Evolutionary conservation across 2,329 filamentous ascomycete species (phyloP), one percentile per base, ranked within the genome.

Genomic region (Calonectria leucothoes): DNA sequence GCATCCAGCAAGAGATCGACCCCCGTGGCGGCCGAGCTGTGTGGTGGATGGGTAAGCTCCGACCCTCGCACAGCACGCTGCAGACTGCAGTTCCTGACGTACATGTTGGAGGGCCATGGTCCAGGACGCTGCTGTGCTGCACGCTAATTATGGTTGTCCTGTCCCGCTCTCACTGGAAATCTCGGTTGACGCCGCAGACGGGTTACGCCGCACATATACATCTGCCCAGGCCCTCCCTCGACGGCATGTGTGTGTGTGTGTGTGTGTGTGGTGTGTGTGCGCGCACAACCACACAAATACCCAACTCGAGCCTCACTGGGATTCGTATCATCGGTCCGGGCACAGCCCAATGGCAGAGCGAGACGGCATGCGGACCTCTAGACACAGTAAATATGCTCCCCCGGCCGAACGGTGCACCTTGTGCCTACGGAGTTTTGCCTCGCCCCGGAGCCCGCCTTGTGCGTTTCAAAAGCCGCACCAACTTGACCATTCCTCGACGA

Each of bases 401-500:
- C 63, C 63, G 52, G 59, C n/a, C 29, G 33, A n/a, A 59, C 55
- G 39, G 55, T 59, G 55, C 55, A n/a, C 55, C 55, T 59, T 59
- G 33, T 37, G 59, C 35, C 37, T 51, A 59, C 31, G 65, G 66
- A 39, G 57, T 49, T 14, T 29, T 57, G 27, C 27, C 48, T 69
- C 49, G 15, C 31, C 27, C 48, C 45, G 42, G 39, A 64, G 57
- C 27, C 74, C 61, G 61, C 73, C 69, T 70, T 66, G 69, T 65
- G 71, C 65, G 72, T 73, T 74, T 76, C 76, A 76, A 76, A 77
- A 72, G 59, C 71, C 74, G 75, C 69, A 70, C 71, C 63, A 63
- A 27, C 23, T 42, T 66, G 45, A 15, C 33, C 63, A 61, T 70
- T 55, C 42, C 74, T 74, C 45, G 74, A 49, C 61, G 63, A 73